Base-by-base conservation (phyloP, 2,329 filamentous ascomycete species). In the Neoscytalidium dimidiatum region DNA sequence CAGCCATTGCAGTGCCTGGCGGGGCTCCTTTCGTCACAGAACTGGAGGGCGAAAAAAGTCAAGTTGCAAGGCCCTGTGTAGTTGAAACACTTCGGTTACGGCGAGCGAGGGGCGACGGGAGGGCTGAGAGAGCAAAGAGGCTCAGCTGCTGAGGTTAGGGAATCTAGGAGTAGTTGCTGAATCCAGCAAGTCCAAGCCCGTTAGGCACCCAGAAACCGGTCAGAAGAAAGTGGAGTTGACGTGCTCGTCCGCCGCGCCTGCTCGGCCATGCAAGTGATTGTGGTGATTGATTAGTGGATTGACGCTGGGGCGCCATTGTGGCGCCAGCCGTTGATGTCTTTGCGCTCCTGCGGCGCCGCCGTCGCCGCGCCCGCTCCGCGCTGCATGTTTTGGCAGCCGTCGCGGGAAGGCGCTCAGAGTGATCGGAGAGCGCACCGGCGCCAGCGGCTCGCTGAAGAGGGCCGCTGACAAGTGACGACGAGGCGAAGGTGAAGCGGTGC, bases 181-280 rank as follows among this genome's bases (percentile, higher is more conserved):
- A 60, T 21, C 6, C 7, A 60, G 38, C 56, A 60, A 60, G 56
- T 31, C 38, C 56, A 33, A 17, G 35, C 28, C 38, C 56, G 56
- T 60, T n/a, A 60, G 56, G 56, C 56, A 58, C 56, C 56, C 56
- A 60, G 41, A 60, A 60, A 60, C 56, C 56, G 56, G 56, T 60
- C 56, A 60, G 56, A 44, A 60, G 56, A 60, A 60, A 60, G 56
- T 60, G 56, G 56, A 60, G 56, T 60, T 60, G 56, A 60, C 56
- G 41, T 60, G 56, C 56, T 58, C 29, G 35, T 43, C 56, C 26
- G 21, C 56, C 38, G 56, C 41, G 26, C 38, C 23, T 41, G 56
- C 38, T 31, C 56, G 41, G 38, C 41, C 41, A 60, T 60, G 56
- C 56, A 41, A 43, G 56, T 60, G 56, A 60, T 60, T 60, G 56